phyloP scores from a whole-genome alignment of 1,284 basidiomycete genomes.

The Microbotryum silenes-acaulis region DNA sequence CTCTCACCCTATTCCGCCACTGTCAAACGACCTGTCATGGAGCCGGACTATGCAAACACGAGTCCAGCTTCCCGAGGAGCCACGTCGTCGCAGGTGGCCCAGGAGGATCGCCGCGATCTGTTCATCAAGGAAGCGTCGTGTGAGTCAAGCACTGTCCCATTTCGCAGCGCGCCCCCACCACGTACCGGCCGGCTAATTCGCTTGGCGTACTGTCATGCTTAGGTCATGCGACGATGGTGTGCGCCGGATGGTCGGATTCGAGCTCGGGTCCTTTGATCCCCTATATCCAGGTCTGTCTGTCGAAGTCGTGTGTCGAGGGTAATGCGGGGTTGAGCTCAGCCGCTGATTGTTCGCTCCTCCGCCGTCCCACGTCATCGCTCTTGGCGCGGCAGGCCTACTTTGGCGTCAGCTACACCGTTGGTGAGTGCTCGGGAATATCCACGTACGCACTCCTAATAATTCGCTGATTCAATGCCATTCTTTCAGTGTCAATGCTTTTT shows the following conservation, averaged over 20 bases:
- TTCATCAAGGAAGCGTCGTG: constrained; percentile 16
- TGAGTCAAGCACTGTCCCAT: background rate
- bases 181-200: too few species aligned
- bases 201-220: too few species aligned
- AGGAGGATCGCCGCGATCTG: too few species aligned
- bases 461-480: background rate
- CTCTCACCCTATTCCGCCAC: too few species aligned
- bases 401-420: constrained; percentile 15
- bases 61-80: too few species aligned
- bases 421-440: background rate
- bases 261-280: constrained; percentile 20
- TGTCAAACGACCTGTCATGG: too few species aligned
- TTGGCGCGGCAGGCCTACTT: background rate
- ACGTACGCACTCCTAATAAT: background rate
- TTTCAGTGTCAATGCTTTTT: constrained; percentile 18
- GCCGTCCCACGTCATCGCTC: background rate
- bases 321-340: too few species aligned
- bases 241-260: constrained; percentile 24
- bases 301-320: background rate
- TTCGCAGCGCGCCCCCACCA: background rate
- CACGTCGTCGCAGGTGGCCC: too few species aligned
- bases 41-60: too few species aligned
- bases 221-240: constrained; percentile 1
- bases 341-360: too few species aligned
- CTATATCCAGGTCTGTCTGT: constrained; percentile 12